These are phyloP conservation scores for Russula sp. DNA, from an alignment of 768 basidiomycete genomes.

Conservation along the genomic window DNA sequence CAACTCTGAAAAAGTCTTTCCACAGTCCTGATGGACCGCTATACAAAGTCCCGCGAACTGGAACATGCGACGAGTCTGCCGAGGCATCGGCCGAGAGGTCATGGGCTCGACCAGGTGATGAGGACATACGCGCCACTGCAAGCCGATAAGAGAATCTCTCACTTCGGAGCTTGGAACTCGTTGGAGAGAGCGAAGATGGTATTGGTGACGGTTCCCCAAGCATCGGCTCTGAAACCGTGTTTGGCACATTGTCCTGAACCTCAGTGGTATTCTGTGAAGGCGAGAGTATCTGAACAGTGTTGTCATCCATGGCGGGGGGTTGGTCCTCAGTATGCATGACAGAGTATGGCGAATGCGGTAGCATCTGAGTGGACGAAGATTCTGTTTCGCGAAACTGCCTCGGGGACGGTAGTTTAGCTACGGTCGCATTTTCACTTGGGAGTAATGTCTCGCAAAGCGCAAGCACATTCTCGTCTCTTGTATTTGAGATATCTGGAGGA, in stretches of 20 bases:
- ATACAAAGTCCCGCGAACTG: slow-evolving; percentile 13
- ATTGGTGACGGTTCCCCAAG: neutral
- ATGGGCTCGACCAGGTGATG: neutral
- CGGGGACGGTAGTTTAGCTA: neutral
- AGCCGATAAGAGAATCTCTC: neutral
- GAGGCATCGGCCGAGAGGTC: neutral
- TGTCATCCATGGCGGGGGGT: neutral
- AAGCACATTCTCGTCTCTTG: neutral
- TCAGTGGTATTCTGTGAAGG: neutral
- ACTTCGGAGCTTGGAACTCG: neutral
- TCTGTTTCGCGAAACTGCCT: neutral
- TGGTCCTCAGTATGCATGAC: neutral
- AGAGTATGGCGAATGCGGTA: neutral
- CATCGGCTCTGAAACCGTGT: neutral
- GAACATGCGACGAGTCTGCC: neutral
- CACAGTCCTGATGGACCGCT: slow-evolving; percentile 12
- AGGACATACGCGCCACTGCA: neutral
- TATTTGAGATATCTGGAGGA: neutral
- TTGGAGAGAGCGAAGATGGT: neutral
- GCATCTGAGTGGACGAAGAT: neutral
- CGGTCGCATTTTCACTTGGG: neutral
- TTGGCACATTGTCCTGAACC: neutral
- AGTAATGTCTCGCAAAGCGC: neutral
- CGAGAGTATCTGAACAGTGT: neutral
- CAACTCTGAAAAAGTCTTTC: slow-evolving; percentile 14